Evolutionary conservation across 1,139 yeast genomes (phyloP).

Genomic region (Debaryomycetaceae sp.): DNA sequence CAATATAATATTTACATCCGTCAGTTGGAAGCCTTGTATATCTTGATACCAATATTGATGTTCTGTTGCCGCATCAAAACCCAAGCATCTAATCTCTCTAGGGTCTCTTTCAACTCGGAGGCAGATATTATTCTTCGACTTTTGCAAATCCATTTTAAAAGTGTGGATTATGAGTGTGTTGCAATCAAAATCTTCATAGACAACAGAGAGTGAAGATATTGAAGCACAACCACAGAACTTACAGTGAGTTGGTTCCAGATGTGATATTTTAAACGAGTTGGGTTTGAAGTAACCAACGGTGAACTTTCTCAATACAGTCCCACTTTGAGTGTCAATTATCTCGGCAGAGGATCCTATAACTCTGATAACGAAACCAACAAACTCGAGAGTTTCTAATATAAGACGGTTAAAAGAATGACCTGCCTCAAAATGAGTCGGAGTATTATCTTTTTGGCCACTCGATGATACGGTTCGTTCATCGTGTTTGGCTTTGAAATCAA

Average conservation of each 20-base stretch:
- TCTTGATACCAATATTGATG: slow-evolving; percentile 63
- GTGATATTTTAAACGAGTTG: slow-evolving; percentile 62
- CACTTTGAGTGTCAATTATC: slow-evolving; percentile 74
- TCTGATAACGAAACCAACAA: slow-evolving; percentile 67
- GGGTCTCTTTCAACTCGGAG: slow-evolving; percentile 89
- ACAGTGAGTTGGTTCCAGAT: slow-evolving; percentile 84
- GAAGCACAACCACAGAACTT: slow-evolving; percentile 89
- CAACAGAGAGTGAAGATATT: slow-evolving; percentile 64
- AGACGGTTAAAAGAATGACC: neutral
- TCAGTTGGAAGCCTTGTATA: slow-evolving; percentile 74
- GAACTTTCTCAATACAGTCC: slow-evolving; percentile 55
- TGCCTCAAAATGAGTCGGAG: neutral
- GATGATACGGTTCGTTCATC: slow-evolving; percentile 15
- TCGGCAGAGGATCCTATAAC: slow-evolving; percentile 56
- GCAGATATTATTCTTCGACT: slow-evolving; percentile 78
- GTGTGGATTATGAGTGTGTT: slow-evolving; percentile 69
- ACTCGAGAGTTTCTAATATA: slow-evolving; percentile 48
- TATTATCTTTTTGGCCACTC: neutral
- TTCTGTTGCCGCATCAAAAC: slow-evolving; percentile 73
- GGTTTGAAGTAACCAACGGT: slow-evolving; percentile 62
- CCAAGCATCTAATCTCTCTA: slow-evolving; percentile 83
- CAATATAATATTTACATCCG: slow-evolving; percentile 72
- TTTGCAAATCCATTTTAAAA: slow-evolving; percentile 58
- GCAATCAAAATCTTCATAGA: slow-evolving; percentile 60
- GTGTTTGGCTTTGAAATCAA: neutral